Conservation (phyloP, 257 asterid species). For the Cinchona pubescens region DNA sequence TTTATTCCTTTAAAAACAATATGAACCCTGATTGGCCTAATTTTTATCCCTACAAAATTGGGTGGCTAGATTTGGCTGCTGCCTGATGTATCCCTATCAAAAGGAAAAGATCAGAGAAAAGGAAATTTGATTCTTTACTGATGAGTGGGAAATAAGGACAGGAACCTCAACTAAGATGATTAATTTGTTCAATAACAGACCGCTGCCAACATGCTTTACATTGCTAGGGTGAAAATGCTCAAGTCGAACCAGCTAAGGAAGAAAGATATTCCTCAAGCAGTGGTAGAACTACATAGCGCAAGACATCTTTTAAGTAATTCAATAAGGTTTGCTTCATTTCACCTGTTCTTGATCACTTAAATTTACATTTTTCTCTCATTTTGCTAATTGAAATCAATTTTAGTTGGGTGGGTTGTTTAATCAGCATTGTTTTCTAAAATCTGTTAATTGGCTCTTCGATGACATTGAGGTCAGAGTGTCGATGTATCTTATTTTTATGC, state of each 20-base stretch:
- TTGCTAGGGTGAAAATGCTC: slow-evolving; percentile 70
- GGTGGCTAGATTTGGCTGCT: too few species aligned
- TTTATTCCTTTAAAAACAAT: too few species aligned
- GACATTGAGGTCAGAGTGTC: neutral
- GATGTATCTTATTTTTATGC: neutral
- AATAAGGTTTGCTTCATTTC: slow-evolving; percentile 45
- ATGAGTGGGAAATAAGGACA: neutral
- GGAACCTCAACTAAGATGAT: slow-evolving; percentile 12
- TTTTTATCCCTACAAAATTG: too few species aligned
- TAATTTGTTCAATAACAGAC: slow-evolving; percentile 40
- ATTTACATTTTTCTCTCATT: neutral
- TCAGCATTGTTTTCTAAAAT: neutral
- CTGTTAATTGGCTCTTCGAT: neutral
- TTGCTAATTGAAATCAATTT: neutral
- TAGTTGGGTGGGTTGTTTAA: neutral
- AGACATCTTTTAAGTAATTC: slow-evolving; percentile 53
- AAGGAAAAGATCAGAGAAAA: too few species aligned
- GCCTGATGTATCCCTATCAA: too few species aligned
- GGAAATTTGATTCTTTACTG: neutral
- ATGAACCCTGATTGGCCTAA: too few species aligned
- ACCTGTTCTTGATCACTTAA: slow-evolving; percentile 15
- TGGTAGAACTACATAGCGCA: slow-evolving; percentile 59
- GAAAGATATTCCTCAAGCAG: slow-evolving; percentile 46
- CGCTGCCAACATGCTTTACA: slow-evolving; percentile 66
- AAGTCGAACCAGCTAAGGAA: slow-evolving; percentile 46